Evolutionary conservation across 2,329 filamentous ascomycete species (phyloP).

Genomic region (Botrytis aclada): DNA sequence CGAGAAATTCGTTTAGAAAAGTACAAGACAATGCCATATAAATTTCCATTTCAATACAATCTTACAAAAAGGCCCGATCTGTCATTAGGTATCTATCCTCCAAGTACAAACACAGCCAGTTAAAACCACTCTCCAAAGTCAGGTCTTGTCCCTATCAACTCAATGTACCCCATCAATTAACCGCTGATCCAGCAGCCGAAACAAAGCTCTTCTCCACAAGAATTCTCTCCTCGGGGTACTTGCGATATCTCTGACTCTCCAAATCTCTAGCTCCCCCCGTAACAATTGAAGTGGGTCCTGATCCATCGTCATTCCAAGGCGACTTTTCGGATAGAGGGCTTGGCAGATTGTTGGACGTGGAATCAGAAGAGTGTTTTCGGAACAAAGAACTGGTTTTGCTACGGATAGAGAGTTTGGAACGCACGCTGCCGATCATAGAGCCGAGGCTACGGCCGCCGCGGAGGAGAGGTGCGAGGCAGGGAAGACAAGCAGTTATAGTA

Average conservation of each 20-base stretch:
- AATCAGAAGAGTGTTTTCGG: neutral
- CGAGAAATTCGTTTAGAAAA: neutral
- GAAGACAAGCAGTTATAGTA: conserved; percentile 5
- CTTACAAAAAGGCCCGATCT: neutral
- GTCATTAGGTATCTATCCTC: neutral
- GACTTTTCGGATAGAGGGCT: neutral
- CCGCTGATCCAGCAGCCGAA: neutral
- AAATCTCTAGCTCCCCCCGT: neutral
- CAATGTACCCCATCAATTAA: neutral
- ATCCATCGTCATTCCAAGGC: neutral
- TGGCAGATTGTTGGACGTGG: neutral
- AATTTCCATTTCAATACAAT: neutral
- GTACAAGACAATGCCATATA: neutral
- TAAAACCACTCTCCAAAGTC: neutral
- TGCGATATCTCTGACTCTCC: neutral
- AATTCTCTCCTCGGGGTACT: neutral
- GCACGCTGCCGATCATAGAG: conserved; percentile 2
- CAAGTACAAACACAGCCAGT: neutral
- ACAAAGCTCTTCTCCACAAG: conserved; percentile 5
- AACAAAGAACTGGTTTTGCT: neutral
- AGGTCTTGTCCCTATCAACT: neutral
- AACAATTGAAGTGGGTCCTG: neutral
- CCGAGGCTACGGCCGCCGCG: conserved; percentile 2
- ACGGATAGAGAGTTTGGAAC: conserved; percentile 2
- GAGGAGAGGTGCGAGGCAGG: conserved; percentile 10